Base-by-base conservation (phyloP, 345 rosid genomes). In the Nephelium lappaceum region DNA sequence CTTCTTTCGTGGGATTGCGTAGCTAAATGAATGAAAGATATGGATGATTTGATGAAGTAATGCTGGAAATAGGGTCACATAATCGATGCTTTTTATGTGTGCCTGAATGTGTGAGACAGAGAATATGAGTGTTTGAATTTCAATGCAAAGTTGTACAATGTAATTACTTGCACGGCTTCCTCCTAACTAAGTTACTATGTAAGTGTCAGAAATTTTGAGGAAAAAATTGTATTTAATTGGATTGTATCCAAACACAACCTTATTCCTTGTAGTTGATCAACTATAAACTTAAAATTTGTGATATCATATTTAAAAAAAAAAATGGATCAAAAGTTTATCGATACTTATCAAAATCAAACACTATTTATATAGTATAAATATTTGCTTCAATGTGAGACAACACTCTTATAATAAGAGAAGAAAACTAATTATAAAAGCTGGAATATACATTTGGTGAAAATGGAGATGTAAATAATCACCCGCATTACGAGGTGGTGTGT, bases 1-100 rank as follows among this genome's bases (percentile, higher is more conserved):
- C 55, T 57, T 73, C 51, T 23, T 73, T 57, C 31, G 23, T 39
- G 73, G 27, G 69, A 42, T 76, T 71, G 65, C 80, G 70, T 72
- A 72, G 47, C 3, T 27, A 11, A 41, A 67, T 45, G 8, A 78
- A 71, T 7, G 23, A 43, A 78, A 71, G 73, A 49, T 23, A 71
- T 38, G 24, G 39, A 51, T 38, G 53, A 53, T 76, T 31, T 70
- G 51, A 38, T 47, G 31, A 49, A 23, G 18, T 60, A 11, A 70
- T 63, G 66, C 73, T 49, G 83, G 67, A 75, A 70, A 72, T 24
- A 71, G 63, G 76, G 76, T 75, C 76, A 27, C 71, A 38, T 66
- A 65, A 66, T 49, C 36, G 45, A 53, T 66, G 72, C 72, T 12
- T 36, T 36, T 1, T 31, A 51, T 31, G 71, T 66, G 71, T 66